Conservation (phyloP, 495 filamentous ascomycete genomes). For the Aspergillus mulundensis region DNA sequence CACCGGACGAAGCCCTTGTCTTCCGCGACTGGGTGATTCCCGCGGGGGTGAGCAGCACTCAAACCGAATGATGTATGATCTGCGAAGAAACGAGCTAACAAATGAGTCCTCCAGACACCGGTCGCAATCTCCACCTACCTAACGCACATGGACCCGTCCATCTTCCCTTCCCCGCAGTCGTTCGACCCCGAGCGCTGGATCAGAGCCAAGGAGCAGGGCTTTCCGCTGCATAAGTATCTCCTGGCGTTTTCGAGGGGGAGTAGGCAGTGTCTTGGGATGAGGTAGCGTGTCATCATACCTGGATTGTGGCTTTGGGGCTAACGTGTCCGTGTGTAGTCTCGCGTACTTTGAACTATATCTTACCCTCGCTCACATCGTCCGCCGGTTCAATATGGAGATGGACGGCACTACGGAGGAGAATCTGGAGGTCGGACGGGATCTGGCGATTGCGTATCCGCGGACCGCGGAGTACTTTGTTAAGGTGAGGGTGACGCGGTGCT, state of each 20-base stretch:
- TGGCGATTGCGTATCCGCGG: too few relatives aligned
- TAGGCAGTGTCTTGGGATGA: conserved; percentile 26
- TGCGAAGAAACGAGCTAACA: too few relatives aligned
- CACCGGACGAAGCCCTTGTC: conserved; percentile 25
- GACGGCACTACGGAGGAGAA: background rate
- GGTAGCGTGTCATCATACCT: conserved; percentile 21
- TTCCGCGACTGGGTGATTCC: conserved; percentile 29
- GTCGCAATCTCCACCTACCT: conserved; percentile 37
- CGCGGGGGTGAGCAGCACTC: conserved; percentile 10
- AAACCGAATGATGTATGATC: background rate
- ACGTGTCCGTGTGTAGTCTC: background rate
- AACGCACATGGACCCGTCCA: conserved; percentile 33
- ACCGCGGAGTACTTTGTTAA: too few relatives aligned
- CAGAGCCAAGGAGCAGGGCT: conserved; percentile 15
- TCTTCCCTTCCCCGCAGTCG: conserved; percentile 38
- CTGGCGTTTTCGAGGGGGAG: conserved; percentile 27
- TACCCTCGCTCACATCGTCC: background rate
- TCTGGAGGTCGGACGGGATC: background rate
- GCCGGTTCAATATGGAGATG: background rate
- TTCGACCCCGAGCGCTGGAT: conserved; percentile 48
- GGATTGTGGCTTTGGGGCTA: background rate
- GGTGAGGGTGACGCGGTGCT: too few relatives aligned
- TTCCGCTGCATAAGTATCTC: conserved; percentile 18
- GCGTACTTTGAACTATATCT: conserved; percentile 8
- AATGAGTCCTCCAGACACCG: conserved; percentile 25